Evolutionary conservation across 352 stramenopile genomes (phyloP).

Genomic region (Thalassiosira livingstoniorum): DNA sequence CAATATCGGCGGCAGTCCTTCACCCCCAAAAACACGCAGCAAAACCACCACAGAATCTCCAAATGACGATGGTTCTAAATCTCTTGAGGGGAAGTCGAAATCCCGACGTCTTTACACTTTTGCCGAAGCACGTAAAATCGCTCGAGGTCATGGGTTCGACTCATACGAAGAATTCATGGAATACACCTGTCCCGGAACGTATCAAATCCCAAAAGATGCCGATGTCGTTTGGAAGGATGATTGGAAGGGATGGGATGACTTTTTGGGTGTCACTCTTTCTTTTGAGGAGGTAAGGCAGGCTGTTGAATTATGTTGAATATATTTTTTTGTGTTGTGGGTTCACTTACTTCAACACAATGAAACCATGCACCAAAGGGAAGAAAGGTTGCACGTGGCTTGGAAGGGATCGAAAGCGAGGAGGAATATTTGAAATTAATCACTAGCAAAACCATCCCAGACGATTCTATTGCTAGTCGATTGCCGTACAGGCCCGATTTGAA

Average conservation of each 20-base stretch:
- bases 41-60: background rate
- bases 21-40: background rate
- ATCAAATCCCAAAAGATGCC: constrained; percentile 78
- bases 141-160: constrained; percentile 68
- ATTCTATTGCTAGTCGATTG: constrained; percentile 63
- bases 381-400: constrained; percentile 47
- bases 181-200: constrained; percentile 72
- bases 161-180: constrained; percentile 72
- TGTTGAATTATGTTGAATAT: no score
- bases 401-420: constrained; percentile 51
- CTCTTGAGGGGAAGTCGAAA: background rate
- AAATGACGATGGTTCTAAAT: background rate
- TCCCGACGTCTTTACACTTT: constrained; percentile 64
- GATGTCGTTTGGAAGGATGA: constrained; percentile 68
- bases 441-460: constrained; percentile 58
- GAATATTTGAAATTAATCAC: constrained; percentile 67
- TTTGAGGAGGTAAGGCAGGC: constrained; percentile 59
- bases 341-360: no score
- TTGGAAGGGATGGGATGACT: constrained; percentile 78
- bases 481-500: constrained; percentile 70
- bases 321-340: no score
- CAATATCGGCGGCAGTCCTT: no score
- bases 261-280: constrained; percentile 61
- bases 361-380: no score
- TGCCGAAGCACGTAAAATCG: constrained; percentile 67